These are phyloP conservation scores for Diversispora eburnea DNA, from an alignment of 192 early-diverging fungal species.

Conservation along the genomic window DNA sequence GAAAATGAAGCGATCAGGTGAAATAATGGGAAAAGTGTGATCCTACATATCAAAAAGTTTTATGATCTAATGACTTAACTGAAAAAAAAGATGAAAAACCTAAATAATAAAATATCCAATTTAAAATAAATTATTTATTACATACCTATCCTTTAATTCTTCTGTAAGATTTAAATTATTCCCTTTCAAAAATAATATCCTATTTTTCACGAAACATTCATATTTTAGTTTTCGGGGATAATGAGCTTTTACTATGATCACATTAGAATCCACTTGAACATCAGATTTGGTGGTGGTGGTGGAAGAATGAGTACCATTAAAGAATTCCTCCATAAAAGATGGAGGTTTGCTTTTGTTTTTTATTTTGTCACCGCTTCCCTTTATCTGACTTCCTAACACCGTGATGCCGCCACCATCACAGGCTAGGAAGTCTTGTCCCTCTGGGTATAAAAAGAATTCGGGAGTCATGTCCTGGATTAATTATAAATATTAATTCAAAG, in stretches of 20 bases:
- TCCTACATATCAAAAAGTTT: no score
- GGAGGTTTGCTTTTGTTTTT: neutral
- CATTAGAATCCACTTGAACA: neutral
- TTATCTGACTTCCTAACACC: neutral
- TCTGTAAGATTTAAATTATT: neutral
- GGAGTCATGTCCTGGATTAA: slow-evolving; percentile 17
- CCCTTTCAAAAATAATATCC: slow-evolving; percentile 11
- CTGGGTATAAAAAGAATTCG: neutral
- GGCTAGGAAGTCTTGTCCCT: slow-evolving; percentile 4
- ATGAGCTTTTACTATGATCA: neutral
- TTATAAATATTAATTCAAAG: neutral
- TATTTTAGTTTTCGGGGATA: neutral
- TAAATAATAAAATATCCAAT: neutral
- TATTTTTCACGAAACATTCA: neutral
- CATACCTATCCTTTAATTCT: slow-evolving; percentile 14
- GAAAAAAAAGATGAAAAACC: neutral
- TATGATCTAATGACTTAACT: neutral
- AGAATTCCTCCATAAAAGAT: neutral
- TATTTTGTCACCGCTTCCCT: neutral
- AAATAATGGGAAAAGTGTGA: no score
- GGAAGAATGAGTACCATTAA: neutral
- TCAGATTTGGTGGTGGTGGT: no score
- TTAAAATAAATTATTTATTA: neutral
- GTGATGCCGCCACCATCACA: neutral
- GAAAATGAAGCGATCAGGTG: no score